Base-by-base conservation (phyloP, 495 filamentous ascomycete species). In the Penicillium nucicola region DNA sequence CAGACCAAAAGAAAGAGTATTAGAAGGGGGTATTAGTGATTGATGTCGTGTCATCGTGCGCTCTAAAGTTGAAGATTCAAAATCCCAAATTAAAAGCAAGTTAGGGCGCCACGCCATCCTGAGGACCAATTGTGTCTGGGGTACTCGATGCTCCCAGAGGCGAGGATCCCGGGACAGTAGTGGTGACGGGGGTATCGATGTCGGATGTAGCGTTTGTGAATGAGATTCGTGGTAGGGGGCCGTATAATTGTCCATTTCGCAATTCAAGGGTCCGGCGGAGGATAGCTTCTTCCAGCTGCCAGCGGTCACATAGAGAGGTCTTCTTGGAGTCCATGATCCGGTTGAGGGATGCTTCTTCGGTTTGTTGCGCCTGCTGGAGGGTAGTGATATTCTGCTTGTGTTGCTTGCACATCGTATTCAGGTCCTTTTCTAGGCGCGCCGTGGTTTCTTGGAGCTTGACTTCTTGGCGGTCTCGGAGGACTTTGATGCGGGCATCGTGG, bases 391-490 rank as follows among this genome's bases (percentile, higher is more conserved):
- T 78, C 35, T 76, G 66, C 12, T 60, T 58, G 49, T 80, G 75
- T 48, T 75, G 75, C n/a, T 76, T 74, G 11, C 70, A 68, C 37
- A 89, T 51, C 10, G 66, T 66, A 4, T 79, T 69, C 23, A 86
- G 66, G 65, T 93, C 87, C 19, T 67, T 67, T 42, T 81, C 79
- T 67, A 91, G 87, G 20, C 84, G 78, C 25, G 75, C 75, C 3
- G 81, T 69, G 5, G 89, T 72, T 51, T 85, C 81, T 55, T 87
- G 83, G 50, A 87, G 72, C 41, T 83, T 75, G 54, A 85, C 79
- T 4, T 83, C 84, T 57, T 93, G 89, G 38, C 83, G 83, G 48
- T 90, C 89, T 6, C 89, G 77, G 48, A 93, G 78, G 1, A 92
- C 87, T 52, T 92, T 90, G 68, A 93, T 88, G 49, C 84, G 83